Evolutionary conservation across 495 filamentous ascomycete genomes (phyloP), one percentile per base, ranked within the genome.

Genomic region (Podospora anserina): DNA sequence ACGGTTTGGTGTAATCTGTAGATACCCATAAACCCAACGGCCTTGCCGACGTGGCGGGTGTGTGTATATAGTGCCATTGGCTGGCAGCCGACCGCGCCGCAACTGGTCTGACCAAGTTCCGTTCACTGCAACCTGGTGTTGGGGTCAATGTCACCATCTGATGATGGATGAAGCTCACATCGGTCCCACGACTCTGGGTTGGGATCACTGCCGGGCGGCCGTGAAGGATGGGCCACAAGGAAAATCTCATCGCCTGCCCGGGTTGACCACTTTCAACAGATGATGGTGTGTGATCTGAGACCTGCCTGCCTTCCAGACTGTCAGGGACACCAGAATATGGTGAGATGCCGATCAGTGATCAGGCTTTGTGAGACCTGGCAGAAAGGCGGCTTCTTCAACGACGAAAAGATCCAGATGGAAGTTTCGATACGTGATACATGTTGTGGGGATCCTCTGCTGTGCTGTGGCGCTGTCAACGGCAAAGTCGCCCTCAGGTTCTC

Each of bases 141-240:
- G 54, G 44, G 62, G 32, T 28, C 57, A n/a, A 69, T 69, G 68
- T 53, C 13, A 56, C 57, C n/a, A 32, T 63, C 62, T 65, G 62
- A 30, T 34, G 32, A 54, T n/a, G 54, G 6, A 62, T 56, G 26
- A 11, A 49, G 20, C 26, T 32, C 23, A 39, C 66, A 64, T 57
- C 30, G 49, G 39, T 58, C 18, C 44, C 59, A 3, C 1, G 66
- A 19, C 39, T 26, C 7, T 32, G 67, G 67, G 65, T 60, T 69
- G 55, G 15, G 39, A 49, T 11, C 7, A 49, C 5, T 49, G 39
- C 39, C 39, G 39, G 39, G 39, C 39, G 39, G 39, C 39, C 13
- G 39, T 49, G 39, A 49, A 49, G 13, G 39, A 49, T 49, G 39
- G 39, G 39, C 39, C 39, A 23, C 23, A 49, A 49, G 39, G 15